Conservation (phyloP, 2,329 filamentous ascomycete genomes). For the Cercospora janseana region DNA sequence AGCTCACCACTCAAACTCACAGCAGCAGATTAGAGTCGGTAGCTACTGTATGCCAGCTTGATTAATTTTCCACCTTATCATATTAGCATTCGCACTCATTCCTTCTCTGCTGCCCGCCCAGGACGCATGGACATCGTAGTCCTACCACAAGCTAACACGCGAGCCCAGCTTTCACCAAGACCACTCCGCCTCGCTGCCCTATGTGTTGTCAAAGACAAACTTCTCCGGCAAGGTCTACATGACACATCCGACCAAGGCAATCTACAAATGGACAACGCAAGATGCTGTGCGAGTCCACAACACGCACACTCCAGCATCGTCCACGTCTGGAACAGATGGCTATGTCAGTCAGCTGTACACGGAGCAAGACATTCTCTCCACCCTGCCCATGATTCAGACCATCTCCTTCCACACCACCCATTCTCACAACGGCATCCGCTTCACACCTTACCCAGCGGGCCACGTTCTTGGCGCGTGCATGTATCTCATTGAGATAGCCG, state of each 20-base stretch:
- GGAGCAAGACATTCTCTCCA: slow-evolving; percentile 90
- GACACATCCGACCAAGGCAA: slow-evolving; percentile 98
- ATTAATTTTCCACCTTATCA: slow-evolving; percentile 12
- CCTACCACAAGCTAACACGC: slow-evolving; percentile 6
- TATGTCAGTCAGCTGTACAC: slow-evolving; percentile 75
- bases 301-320: slow-evolving; percentile 32
- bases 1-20: slow-evolving; percentile 8
- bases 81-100: slow-evolving; percentile 3
- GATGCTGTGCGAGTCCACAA: slow-evolving; percentile 85
- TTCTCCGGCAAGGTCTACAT: slow-evolving; percentile 97
- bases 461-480: slow-evolving; percentile 98
- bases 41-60: slow-evolving; percentile 37
- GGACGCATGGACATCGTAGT: not conserved
- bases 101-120: slow-evolving; percentile 23
- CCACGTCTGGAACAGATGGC: slow-evolving; percentile 34
- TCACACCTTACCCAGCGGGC: slow-evolving; percentile 93
- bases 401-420: slow-evolving; percentile 99
- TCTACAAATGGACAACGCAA: slow-evolving; percentile 99
- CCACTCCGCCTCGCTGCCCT: slow-evolving; percentile 96
- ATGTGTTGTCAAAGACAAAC: slow-evolving; percentile 96
- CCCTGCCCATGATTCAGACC: slow-evolving; percentile 90
- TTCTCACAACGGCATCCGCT: slow-evolving; percentile 91
- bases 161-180: slow-evolving; percentile 86
- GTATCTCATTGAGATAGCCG: slow-evolving; percentile 96
- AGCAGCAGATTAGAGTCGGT: slow-evolving; percentile 31